Conservation (phyloP, 2,329 filamentous ascomycete genomes). For the Microdochium bolleyi region DNA sequence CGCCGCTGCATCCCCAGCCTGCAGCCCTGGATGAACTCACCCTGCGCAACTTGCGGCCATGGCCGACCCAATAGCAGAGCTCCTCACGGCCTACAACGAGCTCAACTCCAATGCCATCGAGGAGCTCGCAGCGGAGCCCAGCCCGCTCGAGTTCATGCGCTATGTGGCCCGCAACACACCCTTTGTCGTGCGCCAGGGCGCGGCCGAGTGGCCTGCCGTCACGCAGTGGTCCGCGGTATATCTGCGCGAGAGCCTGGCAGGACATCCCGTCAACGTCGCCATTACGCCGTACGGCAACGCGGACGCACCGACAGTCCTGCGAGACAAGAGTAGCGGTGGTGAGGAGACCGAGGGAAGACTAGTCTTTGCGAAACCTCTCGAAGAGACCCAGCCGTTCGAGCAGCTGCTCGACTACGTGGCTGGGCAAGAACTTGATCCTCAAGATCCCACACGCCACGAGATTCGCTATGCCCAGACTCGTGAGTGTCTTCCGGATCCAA, state of each 20-base stretch:
- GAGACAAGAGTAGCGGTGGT: slow-evolving; percentile 11
- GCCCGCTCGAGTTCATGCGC: slow-evolving; percentile 72
- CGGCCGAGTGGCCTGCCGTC: slow-evolving; percentile 54
- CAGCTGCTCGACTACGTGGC: slow-evolving; percentile 55
- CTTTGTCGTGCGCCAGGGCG: slow-evolving; percentile 61
- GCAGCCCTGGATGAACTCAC: no score
- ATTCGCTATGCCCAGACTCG: slow-evolving; percentile 71
- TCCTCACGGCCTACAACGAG: slow-evolving; percentile 66
- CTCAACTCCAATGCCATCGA: slow-evolving; percentile 56
- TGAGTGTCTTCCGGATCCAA: slow-evolving; percentile 24
- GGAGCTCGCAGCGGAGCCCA: slow-evolving; percentile 56
- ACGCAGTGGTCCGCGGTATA: slow-evolving; percentile 55
- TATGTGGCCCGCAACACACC: slow-evolving; percentile 67
- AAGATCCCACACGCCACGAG: slow-evolving; percentile 27
- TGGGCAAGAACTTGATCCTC: slow-evolving; percentile 39
- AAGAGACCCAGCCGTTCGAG: slow-evolving; percentile 55
- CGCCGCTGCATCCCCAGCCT: no score
- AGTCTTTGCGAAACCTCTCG: slow-evolving; percentile 65
- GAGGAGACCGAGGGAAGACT: slow-evolving; percentile 6
- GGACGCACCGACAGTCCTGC: slow-evolving; percentile 40
- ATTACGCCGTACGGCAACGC: slow-evolving; percentile 64
- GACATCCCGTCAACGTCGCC: slow-evolving; percentile 62
- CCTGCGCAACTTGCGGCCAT: slow-evolving; percentile 1
- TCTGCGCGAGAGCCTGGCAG: slow-evolving; percentile 45
- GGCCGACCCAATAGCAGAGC: slow-evolving; percentile 36